Conservation (phyloP, 2,329 filamentous ascomycete genomes). For the Fusarium sp. region DNA sequence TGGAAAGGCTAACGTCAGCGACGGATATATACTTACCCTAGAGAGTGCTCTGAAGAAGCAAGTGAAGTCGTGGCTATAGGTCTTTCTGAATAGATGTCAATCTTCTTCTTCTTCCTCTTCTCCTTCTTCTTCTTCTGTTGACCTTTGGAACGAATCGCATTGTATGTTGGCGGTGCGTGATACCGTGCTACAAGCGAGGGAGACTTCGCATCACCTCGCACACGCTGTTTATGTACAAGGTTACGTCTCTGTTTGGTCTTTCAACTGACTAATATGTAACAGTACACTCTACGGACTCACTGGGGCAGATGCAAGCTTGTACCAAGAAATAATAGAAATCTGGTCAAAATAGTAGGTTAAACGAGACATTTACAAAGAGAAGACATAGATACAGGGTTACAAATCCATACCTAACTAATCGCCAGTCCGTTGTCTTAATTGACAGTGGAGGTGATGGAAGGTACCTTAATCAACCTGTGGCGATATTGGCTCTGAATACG, state of each 20-base stretch:
- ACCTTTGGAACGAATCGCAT: background rate
- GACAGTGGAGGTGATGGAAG: background rate
- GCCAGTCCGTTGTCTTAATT: background rate
- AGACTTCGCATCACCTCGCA: background rate
- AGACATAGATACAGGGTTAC: background rate
- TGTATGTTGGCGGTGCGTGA: background rate
- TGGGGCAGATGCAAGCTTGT: background rate
- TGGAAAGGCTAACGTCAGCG: background rate
- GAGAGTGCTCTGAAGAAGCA: background rate
- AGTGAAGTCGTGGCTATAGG: background rate
- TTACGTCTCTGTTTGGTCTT: background rate
- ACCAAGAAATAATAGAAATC: background rate
- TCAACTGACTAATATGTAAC: background rate
- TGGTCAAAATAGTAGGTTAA: background rate
- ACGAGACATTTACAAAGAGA: background rate
- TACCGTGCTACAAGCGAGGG: no score
- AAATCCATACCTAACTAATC: background rate
- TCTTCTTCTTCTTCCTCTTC: background rate
- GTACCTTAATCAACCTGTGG: background rate
- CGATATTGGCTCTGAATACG: background rate
- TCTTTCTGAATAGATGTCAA: background rate
- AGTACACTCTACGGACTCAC: background rate
- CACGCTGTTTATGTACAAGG: background rate
- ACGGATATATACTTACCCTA: slow-evolving; percentile 2
- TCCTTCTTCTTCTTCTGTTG: background rate